Conservation (phyloP, 2,329 filamentous ascomycete species). For the Escovopsis sp. region DNA sequence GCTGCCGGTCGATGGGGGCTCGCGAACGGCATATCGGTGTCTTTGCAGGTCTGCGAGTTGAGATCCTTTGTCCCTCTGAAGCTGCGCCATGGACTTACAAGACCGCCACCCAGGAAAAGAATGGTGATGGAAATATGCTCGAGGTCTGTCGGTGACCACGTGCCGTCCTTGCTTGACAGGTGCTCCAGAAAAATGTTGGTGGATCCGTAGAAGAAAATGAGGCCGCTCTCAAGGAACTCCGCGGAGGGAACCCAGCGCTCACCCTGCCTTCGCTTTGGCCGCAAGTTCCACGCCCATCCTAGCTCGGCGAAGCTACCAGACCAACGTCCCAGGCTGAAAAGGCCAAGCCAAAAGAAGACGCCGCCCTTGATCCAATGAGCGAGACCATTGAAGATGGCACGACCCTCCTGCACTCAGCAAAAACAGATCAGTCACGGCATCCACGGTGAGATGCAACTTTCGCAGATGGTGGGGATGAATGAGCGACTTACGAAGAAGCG, state of each 20-base stretch:
- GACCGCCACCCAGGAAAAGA: conserved; percentile 81
- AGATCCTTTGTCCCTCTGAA: no score
- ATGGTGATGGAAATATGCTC: conserved; percentile 89
- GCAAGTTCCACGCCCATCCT: conserved; percentile 91
- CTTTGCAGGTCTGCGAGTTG: no score
- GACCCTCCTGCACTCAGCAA: conserved; percentile 38
- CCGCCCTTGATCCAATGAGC: conserved; percentile 92
- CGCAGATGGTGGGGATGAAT: background rate
- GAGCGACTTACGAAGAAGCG: conserved; percentile 60
- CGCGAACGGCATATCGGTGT: no score
- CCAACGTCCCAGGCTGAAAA: conserved; percentile 79
- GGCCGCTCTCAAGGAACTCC: conserved; percentile 76
- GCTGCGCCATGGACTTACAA: conserved; percentile 39
- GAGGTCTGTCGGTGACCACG: conserved; percentile 65
- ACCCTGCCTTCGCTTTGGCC: conserved; percentile 38
- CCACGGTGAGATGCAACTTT: background rate
- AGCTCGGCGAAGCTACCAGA: conserved; percentile 78
- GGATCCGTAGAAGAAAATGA: conserved; percentile 80
- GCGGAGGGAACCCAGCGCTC: conserved; percentile 60
- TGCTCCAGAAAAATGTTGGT: conserved; percentile 92
- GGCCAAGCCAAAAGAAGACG: conserved; percentile 86
- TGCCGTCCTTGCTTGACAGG: conserved; percentile 52
- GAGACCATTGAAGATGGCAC: conserved; percentile 62
- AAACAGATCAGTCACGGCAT: background rate
- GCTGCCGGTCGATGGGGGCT: no score